phyloP scores from a whole-genome alignment of 192 early-diverging fungal genomes.

The Umbelopsis ramanniana region DNA sequence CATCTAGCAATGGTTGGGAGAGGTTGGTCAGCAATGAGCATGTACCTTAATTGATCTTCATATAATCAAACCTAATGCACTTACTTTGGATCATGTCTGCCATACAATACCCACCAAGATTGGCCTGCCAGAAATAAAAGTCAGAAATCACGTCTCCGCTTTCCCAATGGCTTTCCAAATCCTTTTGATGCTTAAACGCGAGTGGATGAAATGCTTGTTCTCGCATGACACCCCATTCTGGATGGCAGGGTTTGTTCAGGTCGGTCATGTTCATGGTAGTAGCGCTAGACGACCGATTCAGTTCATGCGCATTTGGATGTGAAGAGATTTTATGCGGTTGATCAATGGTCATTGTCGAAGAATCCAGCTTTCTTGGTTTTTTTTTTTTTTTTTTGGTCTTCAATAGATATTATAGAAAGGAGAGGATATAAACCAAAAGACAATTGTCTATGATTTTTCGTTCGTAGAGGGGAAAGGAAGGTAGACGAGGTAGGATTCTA shows the following conservation, averaged over 20 bases:
- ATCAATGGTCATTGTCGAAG: conserved; percentile 18
- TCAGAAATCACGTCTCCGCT: conserved; percentile 27
- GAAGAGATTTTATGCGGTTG: neutral
- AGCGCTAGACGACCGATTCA: conserved; percentile 8
- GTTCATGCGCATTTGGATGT: neutral
- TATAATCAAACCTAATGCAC: neutral
- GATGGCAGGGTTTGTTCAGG: conserved; percentile 35
- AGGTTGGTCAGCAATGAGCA: neutral
- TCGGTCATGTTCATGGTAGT: conserved; percentile 15
- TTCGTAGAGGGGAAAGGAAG: neutral
- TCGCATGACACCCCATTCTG: conserved; percentile 44
- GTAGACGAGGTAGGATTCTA: conserved; percentile 2
- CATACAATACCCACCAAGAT: conserved; percentile 45
- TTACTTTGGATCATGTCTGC: conserved; percentile 43
- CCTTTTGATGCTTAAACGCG: conserved; percentile 40
- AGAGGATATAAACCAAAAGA: neutral
- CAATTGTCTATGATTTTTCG: too few relatives aligned
- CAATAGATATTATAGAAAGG: conserved; percentile 1
- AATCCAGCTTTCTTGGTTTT: too few relatives aligned
- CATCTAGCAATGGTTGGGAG: conserved; percentile 22
- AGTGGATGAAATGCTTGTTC: conserved; percentile 45
- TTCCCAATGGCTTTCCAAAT: conserved; percentile 46
- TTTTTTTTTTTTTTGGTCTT: too few relatives aligned
- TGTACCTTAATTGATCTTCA: too few relatives aligned
- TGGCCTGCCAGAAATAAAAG: conserved; percentile 46